Evolutionary conservation across 257 asterid species (phyloP), one percentile per base, ranked within the genome.

Genomic region (Solanum dulcamara): DNA sequence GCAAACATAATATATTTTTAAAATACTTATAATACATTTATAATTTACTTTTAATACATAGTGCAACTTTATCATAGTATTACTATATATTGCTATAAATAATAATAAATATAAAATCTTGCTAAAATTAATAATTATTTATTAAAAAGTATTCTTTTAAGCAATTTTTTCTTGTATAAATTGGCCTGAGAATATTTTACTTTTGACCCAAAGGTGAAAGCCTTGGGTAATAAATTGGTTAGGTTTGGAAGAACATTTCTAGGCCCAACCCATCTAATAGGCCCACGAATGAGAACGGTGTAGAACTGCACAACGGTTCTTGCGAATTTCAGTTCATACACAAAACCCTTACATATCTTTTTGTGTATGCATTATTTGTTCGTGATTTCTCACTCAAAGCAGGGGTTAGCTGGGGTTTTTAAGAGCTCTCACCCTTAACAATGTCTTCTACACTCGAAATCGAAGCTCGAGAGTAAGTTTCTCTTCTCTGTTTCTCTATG

Each of bases 381-480:
- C 20, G 13, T 42, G 35, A 42, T 44, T 77, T 3, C 10, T 10
- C 4, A 13, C 55, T 44, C 57, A 40, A n/a, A 40, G n/a, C 81
- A 74, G 57, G 55, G 33, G 9, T 38, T 37, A 20, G 12, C 30
- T 7, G 3, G 4, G 74, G 71, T 9, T 2, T 66, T 3, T 32
- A 67, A 67, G 44, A 24, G 3, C 86, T 66, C 57, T 85, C 80
- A 48, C 87, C 35, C 35, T 18, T 35, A 84, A 86, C 91, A 86
- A 95, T 95, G 99, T 92, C 99, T 88, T 96, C 99, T 50, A 93
- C 99, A 35, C 99, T 94, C 70, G 98, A 94, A 91, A 96, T 96
- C 87, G 99, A 96, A 91, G 98, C 99, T 86, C 94, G 93, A 88
- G 99, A 96, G 99, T 96, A 96, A 89, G 94, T 59, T 71, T 38